Evolutionary conservation across 2,329 filamentous ascomycete genomes (phyloP).

Genomic region (Akanthomyces uredinophilus): DNA sequence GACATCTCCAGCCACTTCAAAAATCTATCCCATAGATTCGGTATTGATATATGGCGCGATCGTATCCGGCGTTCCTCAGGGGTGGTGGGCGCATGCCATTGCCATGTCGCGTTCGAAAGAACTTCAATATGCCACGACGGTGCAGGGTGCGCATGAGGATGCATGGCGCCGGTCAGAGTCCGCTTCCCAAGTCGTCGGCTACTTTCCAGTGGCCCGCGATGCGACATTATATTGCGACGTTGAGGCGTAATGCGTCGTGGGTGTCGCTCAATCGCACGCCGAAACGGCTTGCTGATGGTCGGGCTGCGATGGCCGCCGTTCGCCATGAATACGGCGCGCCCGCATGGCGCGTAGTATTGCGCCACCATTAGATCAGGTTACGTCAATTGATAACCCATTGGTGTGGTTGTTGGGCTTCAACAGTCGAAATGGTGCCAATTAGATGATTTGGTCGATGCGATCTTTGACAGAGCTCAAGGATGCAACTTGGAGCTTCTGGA

Average conservation of each 20-base stretch:
- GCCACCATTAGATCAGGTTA: constrained; percentile 24
- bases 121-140: constrained; percentile 44
- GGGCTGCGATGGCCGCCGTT: constrained; percentile 24
- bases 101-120: constrained; percentile 42
- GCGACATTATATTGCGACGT: constrained; percentile 34
- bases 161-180: constrained; percentile 47
- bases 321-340: constrained; percentile 20
- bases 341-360: constrained; percentile 25
- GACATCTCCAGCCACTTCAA: constrained; percentile 26
- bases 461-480: not conserved
- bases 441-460: not conserved
- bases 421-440: not conserved
- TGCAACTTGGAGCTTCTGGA: not conserved
- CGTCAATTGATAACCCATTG: not conserved
- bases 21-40: constrained; percentile 23
- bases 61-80: constrained; percentile 24
- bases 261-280: constrained; percentile 28
- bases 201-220: constrained; percentile 51
- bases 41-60: constrained; percentile 18
- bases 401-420: not conserved
- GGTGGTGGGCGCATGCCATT: constrained; percentile 46
- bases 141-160: constrained; percentile 31
- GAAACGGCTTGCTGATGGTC: constrained; percentile 30
- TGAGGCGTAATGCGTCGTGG: constrained; percentile 19
- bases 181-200: constrained; percentile 49